Base-by-base conservation (phyloP, 345 rosid genomes). In the Raphanus sativus region DNA sequence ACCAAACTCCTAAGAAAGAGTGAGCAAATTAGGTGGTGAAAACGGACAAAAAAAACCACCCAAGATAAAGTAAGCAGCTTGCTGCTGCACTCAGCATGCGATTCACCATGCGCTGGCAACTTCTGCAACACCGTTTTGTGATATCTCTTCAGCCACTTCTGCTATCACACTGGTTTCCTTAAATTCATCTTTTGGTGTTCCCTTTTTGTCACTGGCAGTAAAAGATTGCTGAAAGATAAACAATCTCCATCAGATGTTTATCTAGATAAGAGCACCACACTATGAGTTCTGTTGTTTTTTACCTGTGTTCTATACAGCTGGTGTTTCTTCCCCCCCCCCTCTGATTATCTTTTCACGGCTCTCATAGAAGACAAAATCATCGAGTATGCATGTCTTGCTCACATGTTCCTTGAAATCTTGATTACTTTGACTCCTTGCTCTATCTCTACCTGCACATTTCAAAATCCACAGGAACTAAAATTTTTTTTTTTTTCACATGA, bases 201-300 rank as follows among this genome's bases (percentile, higher is more conserved):
- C 26, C 52, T 75, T 75, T 13, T 59, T 15, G 4, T 54, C 79
- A 48, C 21, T 63, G 6, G 70, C 58, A 21, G 58, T 52, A 21
- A 34, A 42, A 32, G 56, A 69, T 65, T 78, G 74, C 65, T 52
- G 26, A 4, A 50, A 36, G 40, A 36, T 36, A 1, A 48, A 3
- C 4, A 58, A 28, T 77, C 62, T 52, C 58, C 8, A 45, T 50
- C 17, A 48, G 17, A 50, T 8, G 8, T n/a, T 45, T 13, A n/a
- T n/a, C n/a, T n/a, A n/a, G n/a, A n/a, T n/a, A n/a, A n/a, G n/a
- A n/a, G n/a, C n/a, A n/a, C n/a, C n/a, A n/a, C n/a, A n/a, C n/a
- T n/a, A n/a, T n/a, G n/a, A n/a, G n/a, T n/a, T n/a, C n/a, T n/a
- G n/a, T n/a, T n/a, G n/a, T n/a, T n/a, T n/a, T n/a, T n/a, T n/a